Conservation (phyloP, 2,329 filamentous ascomycete species). For the Microdochium nivale region DNA sequence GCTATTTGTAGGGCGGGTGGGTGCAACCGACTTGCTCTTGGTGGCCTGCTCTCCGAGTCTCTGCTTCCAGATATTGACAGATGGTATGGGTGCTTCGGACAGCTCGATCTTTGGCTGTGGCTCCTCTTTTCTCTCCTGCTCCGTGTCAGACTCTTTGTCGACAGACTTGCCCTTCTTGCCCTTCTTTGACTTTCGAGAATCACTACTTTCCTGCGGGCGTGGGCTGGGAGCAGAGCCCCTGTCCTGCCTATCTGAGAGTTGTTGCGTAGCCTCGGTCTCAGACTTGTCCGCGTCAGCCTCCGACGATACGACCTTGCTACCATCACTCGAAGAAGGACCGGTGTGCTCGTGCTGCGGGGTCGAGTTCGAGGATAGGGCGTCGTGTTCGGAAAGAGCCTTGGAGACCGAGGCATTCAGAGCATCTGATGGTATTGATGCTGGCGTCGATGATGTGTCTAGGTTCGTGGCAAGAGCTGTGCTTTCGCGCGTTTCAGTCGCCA, state of each 20-base stretch:
- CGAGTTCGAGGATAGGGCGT: neutral
- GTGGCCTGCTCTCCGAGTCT: conserved; percentile 58
- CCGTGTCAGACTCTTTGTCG: conserved; percentile 45
- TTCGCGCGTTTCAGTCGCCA: conserved; percentile 17
- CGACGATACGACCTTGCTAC: neutral
- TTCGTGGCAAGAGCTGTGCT: conserved; percentile 21
- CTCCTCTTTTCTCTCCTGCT: conserved; percentile 47
- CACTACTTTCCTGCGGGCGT: conserved; percentile 59
- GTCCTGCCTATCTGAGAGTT: conserved; percentile 37
- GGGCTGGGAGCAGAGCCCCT: conserved; percentile 54
- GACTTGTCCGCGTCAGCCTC: conserved; percentile 27
- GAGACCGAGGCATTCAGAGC: neutral
- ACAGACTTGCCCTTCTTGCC: conserved; percentile 51
- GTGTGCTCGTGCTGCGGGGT: neutral
- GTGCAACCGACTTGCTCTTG: conserved; percentile 33
- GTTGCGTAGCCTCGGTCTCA: conserved; percentile 29
- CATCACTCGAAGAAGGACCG: neutral
- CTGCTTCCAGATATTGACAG: conserved; percentile 83
- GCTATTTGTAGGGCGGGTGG: conserved; percentile 1
- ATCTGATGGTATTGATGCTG: neutral
- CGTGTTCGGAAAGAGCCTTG: neutral
- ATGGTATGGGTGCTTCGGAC: conserved; percentile 71
- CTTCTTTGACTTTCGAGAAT: conserved; percentile 53
- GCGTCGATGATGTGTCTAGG: neutral
- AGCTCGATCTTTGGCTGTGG: conserved; percentile 55